Evolutionary conservation across 176 grass and related monocot species (phyloP), one percentile per base, ranked within the genome.

Genomic region (Lolium perenne): DNA sequence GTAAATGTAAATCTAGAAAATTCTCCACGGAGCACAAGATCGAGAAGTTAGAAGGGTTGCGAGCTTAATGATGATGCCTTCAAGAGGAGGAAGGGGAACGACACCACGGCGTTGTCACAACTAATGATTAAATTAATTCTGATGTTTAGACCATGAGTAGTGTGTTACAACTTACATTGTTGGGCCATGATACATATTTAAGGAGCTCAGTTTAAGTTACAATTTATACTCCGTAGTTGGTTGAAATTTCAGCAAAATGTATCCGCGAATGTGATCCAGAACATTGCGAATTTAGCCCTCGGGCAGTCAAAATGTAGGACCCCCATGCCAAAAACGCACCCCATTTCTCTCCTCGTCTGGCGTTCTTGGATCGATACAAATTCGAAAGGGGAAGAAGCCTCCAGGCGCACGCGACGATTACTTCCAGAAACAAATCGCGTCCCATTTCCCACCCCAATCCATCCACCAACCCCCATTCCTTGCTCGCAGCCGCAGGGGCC

Each of bases 321-420:
- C 56, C 63, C 13, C 15, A 2, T 7, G 87, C 38, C 84, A 85
- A 89, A 89, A 74, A 10, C 62, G 8, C 38, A 49, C 13, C 69
- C 18, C 25, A 18, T 65, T 43, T 16, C 8, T 43, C 35, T 32
- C 46, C 46, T 29, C 49, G 46, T 7, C 59, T 23, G 53, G 38
- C 78, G 45, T 76, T 45, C 63, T 47, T 6, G 71, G 50, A 80
- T 76, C 74, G 74, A 53, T 53, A 75, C 72, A 80, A 66, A 81
- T 59, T 13, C 64, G 61, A 32, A 38, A 57, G 26, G 66, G 20
- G 18, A 53, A 40, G 79, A 86, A 90, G 59, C 7, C 58, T 74
- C 81, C 8, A 76, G 58, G 23, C 58, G 76, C 80, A 84, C 80
- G 89, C 67, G 67, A 87, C 85, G 8, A 48, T 84, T 72, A 35